Evolutionary conservation across 768 basidiomycete species (phyloP).

Genomic region (Lactarius hengduanensis): DNA sequence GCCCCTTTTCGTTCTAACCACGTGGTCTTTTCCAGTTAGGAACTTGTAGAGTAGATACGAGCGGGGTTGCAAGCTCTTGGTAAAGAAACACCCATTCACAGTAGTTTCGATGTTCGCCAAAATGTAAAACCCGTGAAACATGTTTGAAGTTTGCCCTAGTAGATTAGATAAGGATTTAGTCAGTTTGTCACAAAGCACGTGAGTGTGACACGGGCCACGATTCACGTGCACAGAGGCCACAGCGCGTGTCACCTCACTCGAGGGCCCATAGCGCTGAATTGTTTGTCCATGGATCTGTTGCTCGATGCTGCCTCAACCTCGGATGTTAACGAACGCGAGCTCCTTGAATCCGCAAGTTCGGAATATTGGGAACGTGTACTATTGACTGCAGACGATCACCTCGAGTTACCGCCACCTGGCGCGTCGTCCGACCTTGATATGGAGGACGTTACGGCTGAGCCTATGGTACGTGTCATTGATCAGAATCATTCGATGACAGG

Average conservation of each 20-base stretch:
- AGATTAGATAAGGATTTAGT: too few relatives aligned
- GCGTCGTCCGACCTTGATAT: constrained; percentile 4
- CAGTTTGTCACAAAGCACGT: too few relatives aligned
- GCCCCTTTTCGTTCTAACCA: not conserved
- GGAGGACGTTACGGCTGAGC: not conserved
- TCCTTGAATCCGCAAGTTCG: constrained; percentile 20
- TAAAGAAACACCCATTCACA: too few relatives aligned
- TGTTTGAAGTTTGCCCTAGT: not conserved
- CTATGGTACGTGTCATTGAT: constrained; percentile 4
- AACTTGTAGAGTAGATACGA: too few relatives aligned
- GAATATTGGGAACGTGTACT: constrained; percentile 22
- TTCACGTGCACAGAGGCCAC: not conserved
- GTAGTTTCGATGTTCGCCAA: not conserved
- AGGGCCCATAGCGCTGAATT: not conserved
- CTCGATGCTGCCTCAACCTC: constrained; percentile 21
- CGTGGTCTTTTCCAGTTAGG: not conserved
- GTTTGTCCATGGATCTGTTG: not conserved
- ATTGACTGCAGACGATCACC: not conserved
- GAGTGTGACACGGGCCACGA: not conserved
- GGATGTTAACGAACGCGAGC: constrained; percentile 23
- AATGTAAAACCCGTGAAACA: not conserved
- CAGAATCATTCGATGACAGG: not conserved
- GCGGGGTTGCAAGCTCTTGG: too few relatives aligned
- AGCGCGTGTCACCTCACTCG: not conserved
- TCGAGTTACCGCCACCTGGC: not conserved